Conservation (phyloP, 2,329 filamentous ascomycete genomes). For the Aspergillus amoenus region DNA sequence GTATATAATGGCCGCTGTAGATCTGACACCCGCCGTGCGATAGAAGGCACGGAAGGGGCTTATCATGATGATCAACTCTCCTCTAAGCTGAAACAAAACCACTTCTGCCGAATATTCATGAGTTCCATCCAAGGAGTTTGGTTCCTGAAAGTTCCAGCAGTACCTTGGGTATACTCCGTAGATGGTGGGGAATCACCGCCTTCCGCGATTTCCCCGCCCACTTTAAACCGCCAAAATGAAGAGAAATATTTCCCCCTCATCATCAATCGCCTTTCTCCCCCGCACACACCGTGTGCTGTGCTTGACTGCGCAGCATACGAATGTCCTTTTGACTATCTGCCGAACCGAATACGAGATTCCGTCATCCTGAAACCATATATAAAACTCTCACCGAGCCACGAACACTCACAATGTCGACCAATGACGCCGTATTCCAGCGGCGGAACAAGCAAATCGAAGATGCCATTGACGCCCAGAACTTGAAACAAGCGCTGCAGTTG, state of each 20-base stretch:
- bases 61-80: too few relatives aligned
- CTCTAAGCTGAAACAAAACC: too few relatives aligned
- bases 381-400: background rate
- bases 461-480: conserved; percentile 48
- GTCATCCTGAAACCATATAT: background rate
- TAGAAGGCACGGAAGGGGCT: too few relatives aligned
- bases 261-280: conserved; percentile 10
- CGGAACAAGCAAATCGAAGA: conserved; percentile 52
- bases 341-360: background rate
- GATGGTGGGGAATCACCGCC: conserved; percentile 18
- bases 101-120: too few relatives aligned
- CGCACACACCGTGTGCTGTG: conserved; percentile 27
- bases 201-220: conserved; percentile 18
- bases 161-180: background rate
- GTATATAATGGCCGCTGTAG: too few relatives aligned
- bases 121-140: background rate
- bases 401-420: conserved; percentile 25
- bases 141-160: background rate
- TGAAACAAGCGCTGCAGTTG: conserved; percentile 51
- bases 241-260: conserved; percentile 15
- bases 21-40: too few relatives aligned
- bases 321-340: background rate
- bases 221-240: conserved; percentile 14
- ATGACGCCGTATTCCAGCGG: conserved; percentile 43
- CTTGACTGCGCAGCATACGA: conserved; percentile 24